Conservation (phyloP, 1,284 basidiomycete species). For the Cutaneotrichosporon curvatum region DNA sequence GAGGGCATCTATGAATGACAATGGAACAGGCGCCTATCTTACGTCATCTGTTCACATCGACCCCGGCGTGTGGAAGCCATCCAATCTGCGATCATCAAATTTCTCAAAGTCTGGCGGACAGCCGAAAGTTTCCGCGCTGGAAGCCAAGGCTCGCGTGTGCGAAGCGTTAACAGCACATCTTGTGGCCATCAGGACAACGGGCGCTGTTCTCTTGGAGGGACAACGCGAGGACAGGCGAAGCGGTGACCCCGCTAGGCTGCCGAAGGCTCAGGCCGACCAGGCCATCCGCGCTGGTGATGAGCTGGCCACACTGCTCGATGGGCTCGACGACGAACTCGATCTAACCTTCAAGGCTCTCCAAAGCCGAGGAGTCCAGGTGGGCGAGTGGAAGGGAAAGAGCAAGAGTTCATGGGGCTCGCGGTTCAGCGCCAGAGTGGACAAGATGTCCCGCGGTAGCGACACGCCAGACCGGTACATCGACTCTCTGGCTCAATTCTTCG, state of each 20-base stretch:
- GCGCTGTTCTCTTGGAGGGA: constrained; percentile 50
- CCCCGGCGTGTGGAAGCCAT: constrained; percentile 66
- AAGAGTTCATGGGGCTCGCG: constrained; percentile 64
- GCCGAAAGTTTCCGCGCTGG: constrained; percentile 28
- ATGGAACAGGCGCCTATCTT: constrained; percentile 76
- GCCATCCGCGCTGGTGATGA: constrained; percentile 56
- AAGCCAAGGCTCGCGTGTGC: constrained; percentile 30
- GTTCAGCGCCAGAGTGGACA: constrained; percentile 74
- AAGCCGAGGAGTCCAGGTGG: constrained; percentile 66
- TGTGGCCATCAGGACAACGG: constrained; percentile 34
- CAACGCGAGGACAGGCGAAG: constrained; percentile 56
- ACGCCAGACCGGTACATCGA: constrained; percentile 79
- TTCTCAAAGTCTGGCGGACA: constrained; percentile 61
- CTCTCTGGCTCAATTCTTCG: constrained; percentile 67
- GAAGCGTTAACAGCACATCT: constrained; percentile 26
- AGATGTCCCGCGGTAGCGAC: constrained; percentile 82
- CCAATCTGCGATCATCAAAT: constrained; percentile 11
- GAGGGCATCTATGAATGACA: constrained; percentile 65
- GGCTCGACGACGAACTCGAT: constrained; percentile 76
- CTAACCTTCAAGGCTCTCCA: constrained; percentile 81
- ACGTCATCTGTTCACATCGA: constrained; percentile 82
- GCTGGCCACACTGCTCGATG: constrained; percentile 48
- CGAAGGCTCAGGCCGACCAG: constrained; percentile 12
- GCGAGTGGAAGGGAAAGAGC: constrained; percentile 63
- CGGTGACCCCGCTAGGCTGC: constrained; percentile 4